A percentile compares a stretch with the other conserved stretches of the same genome.
phyloP scores from a whole-genome alignment of 345 rosid species.

The rapeseed (Brassica napus) region DNA sequence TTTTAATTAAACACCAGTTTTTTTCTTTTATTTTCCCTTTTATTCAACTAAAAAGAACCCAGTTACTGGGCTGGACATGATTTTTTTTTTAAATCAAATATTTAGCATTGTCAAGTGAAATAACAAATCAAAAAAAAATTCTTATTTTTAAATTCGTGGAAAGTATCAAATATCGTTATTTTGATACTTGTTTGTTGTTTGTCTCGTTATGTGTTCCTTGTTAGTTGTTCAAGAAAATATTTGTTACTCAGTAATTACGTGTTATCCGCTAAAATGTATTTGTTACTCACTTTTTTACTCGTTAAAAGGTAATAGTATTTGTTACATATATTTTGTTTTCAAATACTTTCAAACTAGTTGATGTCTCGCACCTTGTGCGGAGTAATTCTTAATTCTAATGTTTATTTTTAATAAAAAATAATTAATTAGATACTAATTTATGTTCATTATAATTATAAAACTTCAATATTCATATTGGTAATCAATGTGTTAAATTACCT shows the following conservation, averaged over 20 bases:
- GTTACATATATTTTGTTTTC: too few species aligned
- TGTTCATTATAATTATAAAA: too few species aligned
- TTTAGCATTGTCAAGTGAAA: neutral
- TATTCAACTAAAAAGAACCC: neutral
- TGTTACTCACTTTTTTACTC: neutral
- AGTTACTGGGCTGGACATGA: neutral
- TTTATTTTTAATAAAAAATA: too few species aligned
- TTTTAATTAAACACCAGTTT: neutral
- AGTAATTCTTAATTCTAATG: too few species aligned
- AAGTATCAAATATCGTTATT: neutral
- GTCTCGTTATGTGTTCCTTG: neutral
- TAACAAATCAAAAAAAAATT: neutral
- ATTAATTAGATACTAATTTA: too few species aligned
- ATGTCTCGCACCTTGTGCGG: too few species aligned
- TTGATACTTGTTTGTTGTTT: neutral
- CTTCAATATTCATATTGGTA: too few species aligned
- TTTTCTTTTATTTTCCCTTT: neutral
- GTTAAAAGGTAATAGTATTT: neutral
- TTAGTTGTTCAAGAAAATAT: neutral
- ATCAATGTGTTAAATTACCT: too few species aligned
- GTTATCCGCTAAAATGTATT: neutral
- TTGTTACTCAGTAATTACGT: neutral
- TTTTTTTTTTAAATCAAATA: neutral
- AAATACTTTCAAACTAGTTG: neutral
- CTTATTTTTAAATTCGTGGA: too few species aligned